Percentiles rank a stretch among this genome's conserved stretches.
phyloP scores from a whole-genome alignment of 352 stramenopile species.

The Globisporangium recalcitrans region DNA sequence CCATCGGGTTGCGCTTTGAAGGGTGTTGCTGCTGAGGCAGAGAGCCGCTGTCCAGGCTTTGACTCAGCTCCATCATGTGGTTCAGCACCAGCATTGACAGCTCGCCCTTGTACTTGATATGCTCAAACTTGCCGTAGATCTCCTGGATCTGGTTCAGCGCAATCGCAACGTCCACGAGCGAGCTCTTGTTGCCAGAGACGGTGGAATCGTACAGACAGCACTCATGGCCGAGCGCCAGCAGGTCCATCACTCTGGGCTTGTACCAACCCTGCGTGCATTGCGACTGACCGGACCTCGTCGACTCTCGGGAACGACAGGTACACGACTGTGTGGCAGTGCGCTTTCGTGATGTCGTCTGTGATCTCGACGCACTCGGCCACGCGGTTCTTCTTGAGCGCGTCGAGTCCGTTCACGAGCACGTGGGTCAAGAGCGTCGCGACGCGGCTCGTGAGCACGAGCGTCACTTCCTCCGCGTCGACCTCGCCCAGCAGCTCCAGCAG shows the following conservation, averaged over 20 bases:
- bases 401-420: slow-evolving; percentile 44
- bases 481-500: slow-evolving; percentile 36
- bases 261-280: slow-evolving; percentile 37
- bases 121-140: slow-evolving; percentile 45
- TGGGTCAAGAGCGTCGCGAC: slow-evolving; percentile 55
- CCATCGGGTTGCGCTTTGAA: slow-evolving; percentile 23
- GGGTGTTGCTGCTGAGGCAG: background rate
- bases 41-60: slow-evolving; percentile 11
- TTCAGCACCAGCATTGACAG: slow-evolving; percentile 63
- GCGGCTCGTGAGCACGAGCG: slow-evolving; percentile 50
- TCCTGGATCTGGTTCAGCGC: slow-evolving; percentile 53
- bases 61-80: slow-evolving; percentile 52
- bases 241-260: slow-evolving; percentile 25
- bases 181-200: slow-evolving; percentile 39
- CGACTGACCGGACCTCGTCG: slow-evolving; percentile 41
- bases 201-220: slow-evolving; percentile 50
- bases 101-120: slow-evolving; percentile 82
- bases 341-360: slow-evolving; percentile 32
- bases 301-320: slow-evolving; percentile 42
- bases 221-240: slow-evolving; percentile 54
- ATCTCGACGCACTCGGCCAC: slow-evolving; percentile 58
- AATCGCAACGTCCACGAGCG: slow-evolving; percentile 39
- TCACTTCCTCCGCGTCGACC: slow-evolving; percentile 28
- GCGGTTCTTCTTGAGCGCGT: slow-evolving; percentile 27
- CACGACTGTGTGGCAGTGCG: slow-evolving; percentile 29